These are phyloP conservation scores for Sophora flavescens DNA, from an alignment of 306 rosid species.

Conservation along the genomic window DNA sequence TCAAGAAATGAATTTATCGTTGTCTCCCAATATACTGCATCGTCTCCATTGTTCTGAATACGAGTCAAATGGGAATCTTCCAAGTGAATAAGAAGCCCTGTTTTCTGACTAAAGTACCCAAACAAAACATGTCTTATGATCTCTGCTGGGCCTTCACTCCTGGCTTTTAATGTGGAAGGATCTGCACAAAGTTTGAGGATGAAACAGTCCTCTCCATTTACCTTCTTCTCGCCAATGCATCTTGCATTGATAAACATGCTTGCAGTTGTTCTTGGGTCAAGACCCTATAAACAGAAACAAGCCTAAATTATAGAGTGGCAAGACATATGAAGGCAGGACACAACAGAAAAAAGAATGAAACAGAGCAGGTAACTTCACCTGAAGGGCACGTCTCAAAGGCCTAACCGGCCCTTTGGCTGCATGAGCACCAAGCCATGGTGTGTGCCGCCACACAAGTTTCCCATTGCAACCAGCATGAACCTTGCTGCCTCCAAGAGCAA, in stretches of 20 bases:
- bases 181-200: conserved; percentile 83
- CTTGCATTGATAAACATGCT: conserved; percentile 85
- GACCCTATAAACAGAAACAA: conserved; percentile 68
- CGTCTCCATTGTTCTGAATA: conserved; percentile 83
- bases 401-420: conserved; percentile 98
- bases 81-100: conserved; percentile 80
- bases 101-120: conserved; percentile 88
- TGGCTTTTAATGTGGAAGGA: conserved; percentile 74
- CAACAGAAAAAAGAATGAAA: background rate
- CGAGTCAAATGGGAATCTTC: conserved; percentile 92
- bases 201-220: conserved; percentile 79
- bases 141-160: conserved; percentile 91
- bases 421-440: conserved; percentile 99
- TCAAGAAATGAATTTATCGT: conserved; percentile 81
- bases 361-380: conserved; percentile 56
- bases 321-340: background rate
- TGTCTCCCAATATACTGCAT: conserved; percentile 90
- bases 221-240: conserved; percentile 84
- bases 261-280: conserved; percentile 97
- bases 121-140: conserved; percentile 82
- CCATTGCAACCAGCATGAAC: conserved; percentile 99
- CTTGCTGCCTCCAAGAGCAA: conserved; percentile 97
- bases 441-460: conserved; percentile 96
- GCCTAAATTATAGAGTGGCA: background rate
- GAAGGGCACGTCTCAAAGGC: conserved; percentile 95